Conservation (phyloP, 805 yeast genomes). For the Wickerhamomyces strasburgensis region DNA sequence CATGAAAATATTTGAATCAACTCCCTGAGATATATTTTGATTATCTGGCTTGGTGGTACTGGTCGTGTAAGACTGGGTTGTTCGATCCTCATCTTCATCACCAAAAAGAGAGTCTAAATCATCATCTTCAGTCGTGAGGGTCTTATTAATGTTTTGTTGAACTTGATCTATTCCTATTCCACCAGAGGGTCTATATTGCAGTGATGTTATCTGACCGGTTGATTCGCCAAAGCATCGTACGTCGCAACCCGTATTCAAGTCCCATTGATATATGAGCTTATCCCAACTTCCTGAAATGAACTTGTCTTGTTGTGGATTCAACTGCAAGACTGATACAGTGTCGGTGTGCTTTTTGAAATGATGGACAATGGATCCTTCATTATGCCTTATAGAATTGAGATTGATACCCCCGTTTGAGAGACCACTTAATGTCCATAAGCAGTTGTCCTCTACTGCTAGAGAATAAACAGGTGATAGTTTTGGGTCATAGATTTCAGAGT, state of each 20-base stretch:
- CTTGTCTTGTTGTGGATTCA: conserved; percentile 56
- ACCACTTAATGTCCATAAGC: conserved; percentile 82
- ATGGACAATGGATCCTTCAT: conserved; percentile 77
- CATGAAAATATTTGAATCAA: conserved; percentile 54
- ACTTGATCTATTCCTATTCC: conserved; percentile 19
- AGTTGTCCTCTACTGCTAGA: conserved; percentile 75
- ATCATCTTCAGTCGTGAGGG: conserved; percentile 29
- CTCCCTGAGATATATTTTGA: conserved; percentile 9
- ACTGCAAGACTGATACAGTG: conserved; percentile 66
- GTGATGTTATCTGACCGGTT: conserved; percentile 73
- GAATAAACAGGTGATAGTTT: conserved; percentile 81
- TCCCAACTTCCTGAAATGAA: conserved; percentile 93
- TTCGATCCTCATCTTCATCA: conserved; percentile 43
- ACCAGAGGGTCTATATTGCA: conserved; percentile 62
- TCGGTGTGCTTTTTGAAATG: conserved; percentile 68
- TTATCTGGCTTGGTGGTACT: conserved; percentile 16
- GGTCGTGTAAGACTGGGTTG: conserved; percentile 11
- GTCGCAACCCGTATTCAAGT: conserved; percentile 64
- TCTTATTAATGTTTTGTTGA: conserved; percentile 6
- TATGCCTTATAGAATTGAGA: conserved; percentile 74
- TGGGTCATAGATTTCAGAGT: conserved; percentile 42
- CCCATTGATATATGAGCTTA: conserved; percentile 75
- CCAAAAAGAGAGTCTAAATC: conserved; percentile 57
- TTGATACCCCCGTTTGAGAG: conserved; percentile 81
- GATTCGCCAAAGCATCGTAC: conserved; percentile 46